These are phyloP conservation scores for Babesia gibsoni DNA, from an alignment of 169 alveolate genomes.

Conservation along the genomic window DNA sequence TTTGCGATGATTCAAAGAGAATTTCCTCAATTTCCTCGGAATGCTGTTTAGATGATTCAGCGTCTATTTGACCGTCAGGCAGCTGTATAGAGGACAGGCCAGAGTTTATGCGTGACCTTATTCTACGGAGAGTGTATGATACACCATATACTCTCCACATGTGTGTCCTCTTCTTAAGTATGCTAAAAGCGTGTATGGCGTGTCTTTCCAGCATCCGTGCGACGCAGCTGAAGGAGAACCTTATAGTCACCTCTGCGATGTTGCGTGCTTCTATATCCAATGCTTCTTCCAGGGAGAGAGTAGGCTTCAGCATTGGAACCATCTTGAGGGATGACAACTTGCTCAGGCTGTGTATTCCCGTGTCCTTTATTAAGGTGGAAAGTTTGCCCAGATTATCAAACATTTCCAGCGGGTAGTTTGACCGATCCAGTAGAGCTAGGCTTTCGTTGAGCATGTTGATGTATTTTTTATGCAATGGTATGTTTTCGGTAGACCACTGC, in stretches of 20 bases:
- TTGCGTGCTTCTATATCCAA: slow-evolving; percentile 12
- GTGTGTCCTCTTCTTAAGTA: neutral
- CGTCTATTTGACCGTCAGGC: neutral
- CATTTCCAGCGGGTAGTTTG: slow-evolving; percentile 41
- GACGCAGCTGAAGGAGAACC: slow-evolving; percentile 5
- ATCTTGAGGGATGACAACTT: neutral
- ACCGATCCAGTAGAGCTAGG: slow-evolving; percentile 19
- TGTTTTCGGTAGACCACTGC: slow-evolving; percentile 39
- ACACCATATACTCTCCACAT: slow-evolving; percentile 11
- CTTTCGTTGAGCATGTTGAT: slow-evolving; percentile 4
- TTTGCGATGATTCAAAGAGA: slow-evolving; percentile 41
- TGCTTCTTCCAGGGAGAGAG: slow-evolving; percentile 38
- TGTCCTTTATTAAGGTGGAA: neutral
- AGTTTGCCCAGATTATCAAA: slow-evolving; percentile 25
- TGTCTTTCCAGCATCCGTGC: slow-evolving; percentile 49
- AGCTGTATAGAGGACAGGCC: neutral
- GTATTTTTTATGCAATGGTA: slow-evolving; percentile 20
- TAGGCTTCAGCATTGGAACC: slow-evolving; percentile 1
- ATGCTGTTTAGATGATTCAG: neutral
- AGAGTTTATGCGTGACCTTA: slow-evolving; percentile 17
- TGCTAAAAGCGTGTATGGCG: slow-evolving; percentile 17
- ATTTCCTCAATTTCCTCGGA: slow-evolving; percentile 58
- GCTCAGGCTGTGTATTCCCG: neutral
- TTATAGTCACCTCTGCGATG: slow-evolving; percentile 33
- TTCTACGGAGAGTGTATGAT: neutral